A percentile compares a stretch with the other conserved stretches of the same genome.
phyloP scores from a whole-genome alignment of 2,329 filamentous ascomycete species.

The Phialophora verrucosa region DNA sequence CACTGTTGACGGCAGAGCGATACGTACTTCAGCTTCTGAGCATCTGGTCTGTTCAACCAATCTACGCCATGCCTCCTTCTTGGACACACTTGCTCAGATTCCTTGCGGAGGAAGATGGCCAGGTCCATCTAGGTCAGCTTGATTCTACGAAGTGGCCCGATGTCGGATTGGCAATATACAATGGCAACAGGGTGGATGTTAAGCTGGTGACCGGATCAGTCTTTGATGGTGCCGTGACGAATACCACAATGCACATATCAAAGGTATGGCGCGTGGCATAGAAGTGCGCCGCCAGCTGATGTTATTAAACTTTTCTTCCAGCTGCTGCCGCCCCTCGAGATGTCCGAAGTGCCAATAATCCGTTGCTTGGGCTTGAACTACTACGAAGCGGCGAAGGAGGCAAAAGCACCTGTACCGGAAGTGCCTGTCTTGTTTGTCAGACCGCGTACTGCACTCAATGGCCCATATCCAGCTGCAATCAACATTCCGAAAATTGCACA shows the following conservation, averaged over 20 bases:
- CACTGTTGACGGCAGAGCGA: not conserved
- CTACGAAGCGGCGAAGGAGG: conserved; percentile 47
- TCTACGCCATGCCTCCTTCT: not conserved
- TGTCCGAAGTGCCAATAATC: conserved; percentile 38
- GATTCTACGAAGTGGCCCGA: conserved; percentile 45
- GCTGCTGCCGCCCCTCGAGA: conserved; percentile 4
- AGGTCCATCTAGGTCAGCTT: conserved; percentile 48
- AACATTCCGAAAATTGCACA: conserved; percentile 45
- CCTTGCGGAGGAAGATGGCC: conserved; percentile 49
- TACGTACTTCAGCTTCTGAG: not conserved
- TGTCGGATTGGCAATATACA: conserved; percentile 44
- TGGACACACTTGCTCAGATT: conserved; percentile 52
- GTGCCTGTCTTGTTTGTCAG: conserved; percentile 48
- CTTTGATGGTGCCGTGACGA: conserved; percentile 46
- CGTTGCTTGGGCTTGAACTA: conserved; percentile 57
- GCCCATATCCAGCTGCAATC: conserved; percentile 39
- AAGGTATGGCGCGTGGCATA: not conserved
- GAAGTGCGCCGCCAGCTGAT: too few relatives aligned
- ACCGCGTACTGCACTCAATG: conserved; percentile 44
- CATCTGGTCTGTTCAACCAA: not conserved
- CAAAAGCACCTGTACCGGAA: conserved; percentile 45
- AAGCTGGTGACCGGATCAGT: conserved; percentile 44
- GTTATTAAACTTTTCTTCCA: not conserved
- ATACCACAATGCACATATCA: conserved; percentile 30
- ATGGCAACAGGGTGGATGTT: conserved; percentile 43